Percentiles rank a stretch among this genome's conserved stretches.
Evolutionary conservation across 805 yeast species (phyloP).

Genomic region (Priceomyces carsonii): DNA sequence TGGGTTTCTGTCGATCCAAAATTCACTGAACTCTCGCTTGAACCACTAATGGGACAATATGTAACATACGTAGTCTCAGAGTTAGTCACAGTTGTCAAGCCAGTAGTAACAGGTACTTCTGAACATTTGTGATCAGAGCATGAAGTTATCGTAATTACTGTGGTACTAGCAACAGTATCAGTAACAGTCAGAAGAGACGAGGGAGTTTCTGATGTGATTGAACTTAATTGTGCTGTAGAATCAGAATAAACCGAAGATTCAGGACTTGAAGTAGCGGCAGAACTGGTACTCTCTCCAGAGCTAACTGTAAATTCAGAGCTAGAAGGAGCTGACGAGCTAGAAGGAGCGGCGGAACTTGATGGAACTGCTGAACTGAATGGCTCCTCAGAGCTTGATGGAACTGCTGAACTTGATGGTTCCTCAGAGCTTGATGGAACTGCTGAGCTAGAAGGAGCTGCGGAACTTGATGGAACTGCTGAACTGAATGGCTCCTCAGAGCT

Average conservation of each 20-base stretch:
- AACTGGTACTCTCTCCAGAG: neutral
- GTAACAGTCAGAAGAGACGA: constrained; percentile 1
- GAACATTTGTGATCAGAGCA: constrained; percentile 3
- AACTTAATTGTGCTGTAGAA: neutral
- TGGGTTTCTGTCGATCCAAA: neutral
- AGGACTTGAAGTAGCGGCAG: neutral
- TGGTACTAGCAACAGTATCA: neutral
- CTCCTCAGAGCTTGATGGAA: neutral
- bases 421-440: neutral
- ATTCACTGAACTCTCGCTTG: neutral
- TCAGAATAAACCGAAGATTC: neutral
- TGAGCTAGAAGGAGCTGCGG: neutral
- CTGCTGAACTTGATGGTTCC: neutral
- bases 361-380: neutral
- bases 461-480: neutral
- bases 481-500: neutral
- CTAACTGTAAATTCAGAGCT: neutral
- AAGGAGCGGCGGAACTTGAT: neutral
- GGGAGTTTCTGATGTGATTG: neutral
- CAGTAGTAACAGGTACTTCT: neutral
- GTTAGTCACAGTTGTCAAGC: neutral
- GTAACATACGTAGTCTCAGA: neutral
- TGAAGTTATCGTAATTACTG: constrained; percentile 1
- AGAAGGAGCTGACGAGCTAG: neutral
- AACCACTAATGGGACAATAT: neutral